These are phyloP conservation scores for Diutina siamensis DNA, from an alignment of 1,139 yeast species.

Conservation along the genomic window DNA sequence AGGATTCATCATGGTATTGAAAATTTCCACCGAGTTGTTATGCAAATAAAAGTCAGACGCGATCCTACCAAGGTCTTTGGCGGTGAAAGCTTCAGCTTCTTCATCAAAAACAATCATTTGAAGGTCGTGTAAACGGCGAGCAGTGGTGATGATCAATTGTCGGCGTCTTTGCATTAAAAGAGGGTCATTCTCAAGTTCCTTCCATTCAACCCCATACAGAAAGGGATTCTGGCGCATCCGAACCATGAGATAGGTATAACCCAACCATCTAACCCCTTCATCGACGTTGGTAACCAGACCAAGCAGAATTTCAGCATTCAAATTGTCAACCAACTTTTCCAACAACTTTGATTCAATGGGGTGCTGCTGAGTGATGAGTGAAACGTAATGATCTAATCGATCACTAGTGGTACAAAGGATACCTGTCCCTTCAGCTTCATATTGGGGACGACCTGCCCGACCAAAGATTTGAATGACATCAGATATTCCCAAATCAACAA, in stretches of 20 bases:
- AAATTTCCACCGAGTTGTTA: conserved; percentile 78
- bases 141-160: conserved; percentile 67
- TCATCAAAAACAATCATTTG: conserved; percentile 96
- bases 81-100: conserved; percentile 60
- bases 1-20: conserved; percentile 77
- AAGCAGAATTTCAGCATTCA: conserved; percentile 90
- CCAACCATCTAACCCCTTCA: conserved; percentile 94
- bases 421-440: conserved; percentile 87
- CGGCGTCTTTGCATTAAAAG: conserved; percentile 62
- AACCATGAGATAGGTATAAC: conserved; percentile 89
- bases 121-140: conserved; percentile 64
- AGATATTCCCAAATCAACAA: conserved; percentile 83
- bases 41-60: conserved; percentile 89
- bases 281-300: conserved; percentile 94
- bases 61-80: conserved; percentile 87
- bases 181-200: conserved; percentile 76
- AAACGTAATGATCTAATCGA: conserved; percentile 72
- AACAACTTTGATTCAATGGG: conserved; percentile 85
- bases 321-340: conserved; percentile 73
- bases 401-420: conserved; percentile 78
- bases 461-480: conserved; percentile 98
- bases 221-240: conserved; percentile 93
- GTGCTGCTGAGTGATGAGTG: conserved; percentile 85
- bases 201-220: conserved; percentile 88
- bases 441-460: conserved; percentile 99